Evolutionary conservation across 352 stramenopile species (phyloP).

Genomic region (Lagenidium giganteum): DNA sequence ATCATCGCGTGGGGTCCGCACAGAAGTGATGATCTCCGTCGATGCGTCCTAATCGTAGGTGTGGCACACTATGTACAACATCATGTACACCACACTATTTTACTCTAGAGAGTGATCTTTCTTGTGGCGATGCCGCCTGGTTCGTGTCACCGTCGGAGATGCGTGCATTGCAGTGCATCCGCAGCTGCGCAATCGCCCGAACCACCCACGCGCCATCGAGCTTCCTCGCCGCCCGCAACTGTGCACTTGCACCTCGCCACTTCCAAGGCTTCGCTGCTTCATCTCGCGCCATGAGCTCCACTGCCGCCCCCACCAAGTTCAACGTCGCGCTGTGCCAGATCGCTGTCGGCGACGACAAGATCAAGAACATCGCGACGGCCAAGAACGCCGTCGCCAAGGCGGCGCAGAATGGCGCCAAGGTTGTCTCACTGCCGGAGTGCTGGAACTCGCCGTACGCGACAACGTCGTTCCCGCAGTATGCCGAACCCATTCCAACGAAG

Average conservation of each 20-base stretch:
- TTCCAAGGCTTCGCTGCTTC: neutral
- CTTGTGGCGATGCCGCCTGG: too few relatives aligned
- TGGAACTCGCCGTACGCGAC: slow-evolving; percentile 98
- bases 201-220: slow-evolving; percentile 14
- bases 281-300: slow-evolving; percentile 35
- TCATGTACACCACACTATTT: too few relatives aligned
- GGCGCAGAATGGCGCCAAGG: slow-evolving; percentile 70
- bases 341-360: slow-evolving; percentile 85
- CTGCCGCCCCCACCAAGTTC: slow-evolving; percentile 44
- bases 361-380: slow-evolving; percentile 78
- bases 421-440: slow-evolving; percentile 93
- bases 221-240: slow-evolving; percentile 14
- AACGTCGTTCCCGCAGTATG: slow-evolving; percentile 96
- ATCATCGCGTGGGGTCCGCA: too few relatives aligned
- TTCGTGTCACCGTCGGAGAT: too few relatives aligned
- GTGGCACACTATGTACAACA: too few relatives aligned
- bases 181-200: too few relatives aligned
- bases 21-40: too few relatives aligned
- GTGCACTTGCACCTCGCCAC: slow-evolving; percentile 10
- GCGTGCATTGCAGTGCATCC: too few relatives aligned
- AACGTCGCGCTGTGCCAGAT: slow-evolving; percentile 96
- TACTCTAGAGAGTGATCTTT: too few relatives aligned
- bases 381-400: slow-evolving; percentile 58
- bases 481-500: slow-evolving; percentile 90
- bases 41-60: too few relatives aligned